These are phyloP conservation scores for Mucor circinelloides DNA, from an alignment of 371 early-diverging fungal genomes.

Conservation along the genomic window DNA sequence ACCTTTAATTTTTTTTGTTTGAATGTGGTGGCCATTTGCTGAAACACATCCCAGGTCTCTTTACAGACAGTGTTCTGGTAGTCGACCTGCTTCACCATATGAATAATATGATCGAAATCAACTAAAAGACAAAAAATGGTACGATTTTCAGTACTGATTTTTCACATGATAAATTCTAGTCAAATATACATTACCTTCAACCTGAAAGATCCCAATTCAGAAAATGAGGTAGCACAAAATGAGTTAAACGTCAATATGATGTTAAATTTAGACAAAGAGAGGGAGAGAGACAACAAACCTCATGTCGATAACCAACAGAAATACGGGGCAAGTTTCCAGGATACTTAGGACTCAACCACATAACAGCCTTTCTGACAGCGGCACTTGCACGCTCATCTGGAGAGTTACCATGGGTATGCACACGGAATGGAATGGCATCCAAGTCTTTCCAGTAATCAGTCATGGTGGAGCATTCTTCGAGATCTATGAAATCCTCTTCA, in stretches of 20 bases:
- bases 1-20: constrained; percentile 58
- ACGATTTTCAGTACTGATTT: neutral
- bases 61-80: constrained; percentile 60
- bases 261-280: neutral
- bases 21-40: constrained; percentile 50
- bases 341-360: constrained; percentile 74
- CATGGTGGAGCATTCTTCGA: constrained; percentile 40
- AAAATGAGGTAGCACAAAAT: constrained; percentile 2
- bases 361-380: constrained; percentile 70
- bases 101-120: constrained; percentile 68
- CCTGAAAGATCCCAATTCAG: constrained; percentile 19
- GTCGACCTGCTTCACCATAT: constrained; percentile 59
- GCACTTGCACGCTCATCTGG: constrained; percentile 77
- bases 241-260: constrained; percentile 17
- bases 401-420: constrained; percentile 57
- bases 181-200: constrained; percentile 42
- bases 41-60: constrained; percentile 64
- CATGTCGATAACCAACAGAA: constrained; percentile 67
- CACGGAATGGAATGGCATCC: constrained; percentile 74
- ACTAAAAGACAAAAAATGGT: constrained; percentile 33
- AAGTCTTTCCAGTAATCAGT: constrained; percentile 74
- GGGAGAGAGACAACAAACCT: constrained; percentile 48
- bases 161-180: neutral
- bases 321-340: constrained; percentile 76
- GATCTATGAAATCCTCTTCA: constrained; percentile 23